Evolutionary conservation across 1,284 basidiomycete species (phyloP), one percentile per base, ranked within the genome.

Genomic region (Neonothopanus nambi): DNA sequence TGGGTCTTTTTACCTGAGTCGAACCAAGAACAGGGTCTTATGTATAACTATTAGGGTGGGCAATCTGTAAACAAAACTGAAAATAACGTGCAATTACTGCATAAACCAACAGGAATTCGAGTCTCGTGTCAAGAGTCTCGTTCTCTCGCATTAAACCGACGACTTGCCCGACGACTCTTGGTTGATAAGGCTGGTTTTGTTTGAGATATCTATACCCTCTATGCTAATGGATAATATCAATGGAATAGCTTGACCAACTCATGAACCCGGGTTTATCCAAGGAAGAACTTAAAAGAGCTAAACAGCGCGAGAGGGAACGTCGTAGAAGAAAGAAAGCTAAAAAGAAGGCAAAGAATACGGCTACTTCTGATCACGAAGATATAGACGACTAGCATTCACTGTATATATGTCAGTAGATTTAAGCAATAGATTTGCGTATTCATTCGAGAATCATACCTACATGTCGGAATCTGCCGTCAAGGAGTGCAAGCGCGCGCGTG

Each of bases 21-120:
- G 41, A 52, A 51, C 39, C 33, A 38, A n/a, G 39, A 51, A 48
- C 56, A 63, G 57, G 66, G 56, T 63, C 57, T 57, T 54, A 56
- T 58, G 49, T 51, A 55, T 65, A 52, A 61, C 54, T 56, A 28
- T 5, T 60, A 79, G 64, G 89, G 89, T 24, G 90, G 89, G 33
- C 89, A 92, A 72, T 91, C 89, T 23, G 83, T 92, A 64, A 92
- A 92, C 74, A 92, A 92, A 74, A 91, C 89, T 55, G 78, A 87
- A 70, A 91, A 90, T 65, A 88, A 89, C 63, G 89, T 92, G 26
- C 89, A 91, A 64, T 71, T 92, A 23, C 67, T 89, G 44, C 89
- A 92, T 66, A 88, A 81, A 62, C 89, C 90, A 11, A 88, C 85
- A 35, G 87, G 89, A 7, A 75, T 91, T 46, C 84, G 89, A 41